Percentiles rank a stretch among this genome's conserved stretches.
These are phyloP conservation scores for Leccinum aurantiacum DNA, from an alignment of 768 basidiomycete genomes.

Conservation along the genomic window DNA sequence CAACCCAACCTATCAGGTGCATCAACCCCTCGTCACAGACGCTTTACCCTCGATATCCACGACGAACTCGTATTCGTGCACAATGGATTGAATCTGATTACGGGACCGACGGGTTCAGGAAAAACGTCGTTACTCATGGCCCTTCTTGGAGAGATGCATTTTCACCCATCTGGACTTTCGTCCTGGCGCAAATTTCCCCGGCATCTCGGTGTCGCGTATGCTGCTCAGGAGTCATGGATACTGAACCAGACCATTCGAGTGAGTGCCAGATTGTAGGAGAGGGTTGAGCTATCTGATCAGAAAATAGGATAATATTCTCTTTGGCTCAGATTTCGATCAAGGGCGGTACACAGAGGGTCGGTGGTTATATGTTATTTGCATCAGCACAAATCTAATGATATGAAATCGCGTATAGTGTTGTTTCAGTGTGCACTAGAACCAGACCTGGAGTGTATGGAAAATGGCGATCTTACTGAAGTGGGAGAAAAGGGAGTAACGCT, in stretches of 20 bases:
- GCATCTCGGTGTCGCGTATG: constrained; percentile 68
- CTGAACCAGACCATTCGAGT: constrained; percentile 74
- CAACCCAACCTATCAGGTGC: background rate
- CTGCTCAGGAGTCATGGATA: constrained; percentile 84
- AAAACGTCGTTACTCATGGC: constrained; percentile 70
- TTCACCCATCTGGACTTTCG: constrained; percentile 45
- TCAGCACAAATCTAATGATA: background rate
- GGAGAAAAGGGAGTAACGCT: constrained; percentile 68
- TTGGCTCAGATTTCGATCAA: constrained; percentile 8
- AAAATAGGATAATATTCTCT: constrained; percentile 12
- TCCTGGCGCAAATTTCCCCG: constrained; percentile 73
- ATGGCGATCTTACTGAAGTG: constrained; percentile 67
- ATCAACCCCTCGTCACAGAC: constrained; percentile 26
- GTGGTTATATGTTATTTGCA: background rate
- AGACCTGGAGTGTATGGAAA: constrained; percentile 47
- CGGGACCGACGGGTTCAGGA: constrained; percentile 59
- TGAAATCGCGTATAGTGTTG: constrained; percentile 26
- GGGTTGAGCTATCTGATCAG: background rate
- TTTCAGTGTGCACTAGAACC: constrained; percentile 41
- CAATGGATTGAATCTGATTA: constrained; percentile 53
- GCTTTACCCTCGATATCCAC: constrained; percentile 48
- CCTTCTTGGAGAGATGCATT: constrained; percentile 64
- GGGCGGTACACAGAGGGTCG: constrained; percentile 6
- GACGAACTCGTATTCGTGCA: constrained; percentile 55
- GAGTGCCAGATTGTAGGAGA: background rate